Conservation (phyloP, 139 green algal genomes). For the Chlorella vulgaris region DNA sequence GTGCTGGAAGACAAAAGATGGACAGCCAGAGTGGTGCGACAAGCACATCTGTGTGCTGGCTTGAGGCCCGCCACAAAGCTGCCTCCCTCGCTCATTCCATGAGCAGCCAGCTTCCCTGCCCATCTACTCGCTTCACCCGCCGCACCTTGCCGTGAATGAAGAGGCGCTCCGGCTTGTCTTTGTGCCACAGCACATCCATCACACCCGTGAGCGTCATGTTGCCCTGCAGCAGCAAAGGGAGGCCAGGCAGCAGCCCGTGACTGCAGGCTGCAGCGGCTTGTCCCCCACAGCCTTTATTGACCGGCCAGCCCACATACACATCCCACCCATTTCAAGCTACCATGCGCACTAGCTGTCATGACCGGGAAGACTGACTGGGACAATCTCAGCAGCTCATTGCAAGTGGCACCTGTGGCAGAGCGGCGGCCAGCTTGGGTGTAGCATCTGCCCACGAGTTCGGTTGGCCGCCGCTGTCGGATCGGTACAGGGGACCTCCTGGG, state of each 20-base stretch:
- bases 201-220: constrained; percentile 40
- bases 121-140: too few relatives aligned
- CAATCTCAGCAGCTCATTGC: too few relatives aligned
- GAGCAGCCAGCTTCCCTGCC: too few relatives aligned
- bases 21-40: not conserved
- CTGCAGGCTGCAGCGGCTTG: too few relatives aligned
- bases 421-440: constrained; percentile 37
- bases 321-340: too few relatives aligned
- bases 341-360: too few relatives aligned
- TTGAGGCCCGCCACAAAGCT: not conserved
- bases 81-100: not conserved
- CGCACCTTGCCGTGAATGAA: constrained; percentile 49
- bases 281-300: too few relatives aligned
- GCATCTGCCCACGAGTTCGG: constrained; percentile 47
- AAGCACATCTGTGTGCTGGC: not conserved
- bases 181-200: constrained; percentile 42
- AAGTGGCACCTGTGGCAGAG: constrained; percentile 8
- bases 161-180: constrained; percentile 36
- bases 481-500: constrained; percentile 51
- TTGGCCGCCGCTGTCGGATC: constrained; percentile 47
- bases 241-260: not conserved
- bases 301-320: too few relatives aligned
- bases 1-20: not conserved
- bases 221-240: constrained; percentile 1
- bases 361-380: too few relatives aligned